Percentiles rank a stretch among this genome's conserved stretches.
Evolutionary conservation across 2,329 filamentous ascomycete species (phyloP).

Genomic region (Fusarium longipes): DNA sequence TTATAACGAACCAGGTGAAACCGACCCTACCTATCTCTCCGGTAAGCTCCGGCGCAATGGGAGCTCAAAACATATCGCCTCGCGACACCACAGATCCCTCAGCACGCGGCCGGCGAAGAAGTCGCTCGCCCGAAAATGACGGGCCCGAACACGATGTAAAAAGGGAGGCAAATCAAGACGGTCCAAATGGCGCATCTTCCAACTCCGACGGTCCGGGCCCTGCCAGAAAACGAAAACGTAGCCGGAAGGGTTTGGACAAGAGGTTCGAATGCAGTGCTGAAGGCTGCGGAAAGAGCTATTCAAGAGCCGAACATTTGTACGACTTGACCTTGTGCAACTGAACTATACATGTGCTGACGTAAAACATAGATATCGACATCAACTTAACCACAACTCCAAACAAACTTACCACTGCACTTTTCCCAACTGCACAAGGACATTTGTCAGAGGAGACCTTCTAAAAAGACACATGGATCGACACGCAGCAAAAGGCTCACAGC

Average conservation of each 20-base stretch:
- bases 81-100: conserved; percentile 49
- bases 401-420: conserved; percentile 95
- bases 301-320: conserved; percentile 93
- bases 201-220: conserved; percentile 65
- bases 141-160: conserved; percentile 56
- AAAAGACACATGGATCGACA: conserved; percentile 86
- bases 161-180: conserved; percentile 48
- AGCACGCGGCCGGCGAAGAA: conserved; percentile 56
- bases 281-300: conserved; percentile 95
- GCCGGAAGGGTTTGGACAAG: conserved; percentile 83
- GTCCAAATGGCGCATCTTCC: conserved; percentile 59
- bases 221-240: conserved; percentile 76
- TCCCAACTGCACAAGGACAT: conserved; percentile 87
- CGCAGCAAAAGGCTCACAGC: conserved; percentile 80
- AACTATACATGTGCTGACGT: conserved; percentile 18
- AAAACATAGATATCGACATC: conserved; percentile 77
- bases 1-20: conserved; percentile 47
- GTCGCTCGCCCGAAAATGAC: conserved; percentile 57
- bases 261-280: conserved; percentile 86
- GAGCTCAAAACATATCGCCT: conserved; percentile 53
- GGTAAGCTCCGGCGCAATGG: conserved; percentile 56
- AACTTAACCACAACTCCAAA: conserved; percentile 95
- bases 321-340: conserved; percentile 43
- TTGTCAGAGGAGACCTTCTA: conserved; percentile 93
- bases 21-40: conserved; percentile 54